Conservation (phyloP, 352 stramenopile species). For the Globisporangium uncinulatum region DNA sequence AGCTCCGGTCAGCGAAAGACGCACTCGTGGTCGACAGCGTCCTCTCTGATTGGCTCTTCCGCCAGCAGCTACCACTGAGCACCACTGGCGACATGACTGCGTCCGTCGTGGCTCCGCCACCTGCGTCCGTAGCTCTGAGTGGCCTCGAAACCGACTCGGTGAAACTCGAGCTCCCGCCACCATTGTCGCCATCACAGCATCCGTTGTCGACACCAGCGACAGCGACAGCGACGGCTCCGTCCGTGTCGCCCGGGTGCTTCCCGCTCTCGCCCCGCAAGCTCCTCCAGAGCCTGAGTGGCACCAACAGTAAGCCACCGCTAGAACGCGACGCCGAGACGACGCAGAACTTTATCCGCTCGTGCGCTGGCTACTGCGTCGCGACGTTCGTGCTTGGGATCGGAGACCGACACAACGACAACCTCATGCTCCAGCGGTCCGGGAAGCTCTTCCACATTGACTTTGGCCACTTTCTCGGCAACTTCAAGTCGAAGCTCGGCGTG, state of each 20-base stretch:
- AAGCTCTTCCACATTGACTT: conserved; percentile 98
- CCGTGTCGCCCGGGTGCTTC: conserved; percentile 41
- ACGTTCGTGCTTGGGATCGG: conserved; percentile 93
- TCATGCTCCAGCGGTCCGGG: conserved; percentile 92
- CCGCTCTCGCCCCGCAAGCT: conserved; percentile 40
- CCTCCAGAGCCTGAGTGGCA: conserved; percentile 21
- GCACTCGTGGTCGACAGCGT: conserved; percentile 55
- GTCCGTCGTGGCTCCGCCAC: neutral
- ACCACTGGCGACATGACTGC: neutral
- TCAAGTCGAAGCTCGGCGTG: conserved; percentile 91
- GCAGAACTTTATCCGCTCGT: conserved; percentile 88
- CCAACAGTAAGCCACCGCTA: conserved; percentile 6
- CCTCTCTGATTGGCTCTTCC: conserved; percentile 71
- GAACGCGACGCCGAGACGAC: conserved; percentile 41
- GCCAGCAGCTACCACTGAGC: neutral
- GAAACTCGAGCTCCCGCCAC: neutral
- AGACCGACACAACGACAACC: conserved; percentile 94
- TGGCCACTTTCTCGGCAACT: conserved; percentile 94
- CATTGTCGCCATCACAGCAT: neutral
- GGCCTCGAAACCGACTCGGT: neutral
- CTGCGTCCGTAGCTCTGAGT: no score
- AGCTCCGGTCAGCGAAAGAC: conserved; percentile 63
- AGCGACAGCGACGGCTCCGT: conserved; percentile 8
- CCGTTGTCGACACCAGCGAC: conserved; percentile 13
- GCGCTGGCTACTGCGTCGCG: conserved; percentile 90